A percentile compares a stretch with the other conserved stretches of the same genome.
These are phyloP conservation scores for Pulveroboletus sp. DNA, from an alignment of 768 basidiomycete genomes.

Conservation along the genomic window DNA sequence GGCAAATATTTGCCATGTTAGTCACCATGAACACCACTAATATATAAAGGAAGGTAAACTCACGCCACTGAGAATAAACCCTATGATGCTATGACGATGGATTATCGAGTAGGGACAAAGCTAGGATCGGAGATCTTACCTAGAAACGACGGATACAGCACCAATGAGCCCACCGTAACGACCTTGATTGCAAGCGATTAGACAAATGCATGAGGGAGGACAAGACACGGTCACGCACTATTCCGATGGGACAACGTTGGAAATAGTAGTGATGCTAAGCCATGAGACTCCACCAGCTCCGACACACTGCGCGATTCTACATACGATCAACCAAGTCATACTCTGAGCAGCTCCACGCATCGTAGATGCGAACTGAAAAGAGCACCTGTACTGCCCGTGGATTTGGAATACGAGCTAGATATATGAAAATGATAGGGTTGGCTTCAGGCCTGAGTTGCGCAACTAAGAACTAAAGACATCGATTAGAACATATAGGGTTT, in stretches of 20 bases:
- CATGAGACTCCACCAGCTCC: conserved; percentile 79
- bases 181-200: conserved; percentile 50
- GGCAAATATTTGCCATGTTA: no score
- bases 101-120: no score
- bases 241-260: conserved; percentile 77
- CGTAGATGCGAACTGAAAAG: conserved; percentile 63
- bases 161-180: conserved; percentile 72
- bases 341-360: conserved; percentile 77
- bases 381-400: not conserved
- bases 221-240: conserved; percentile 45
- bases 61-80: conserved; percentile 79
- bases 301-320: conserved; percentile 77
- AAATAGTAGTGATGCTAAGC: conserved; percentile 71
- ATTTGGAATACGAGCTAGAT: conserved; percentile 48
- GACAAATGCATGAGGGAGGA: not conserved
- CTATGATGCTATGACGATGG: conserved; percentile 50
- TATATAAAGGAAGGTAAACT: conserved; percentile 23
- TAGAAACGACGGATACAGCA: conserved; percentile 73
- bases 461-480: not conserved
- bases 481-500: not conserved
- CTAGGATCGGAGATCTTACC: conserved; percentile 30
- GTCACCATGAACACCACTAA: no score
- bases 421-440: conserved; percentile 69
- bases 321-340: conserved; percentile 73
- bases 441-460: conserved; percentile 53